A percentile compares a stretch with the other conserved stretches of the same genome.
phyloP scores from a whole-genome alignment of 1,139 yeast genomes.

The Kodamaea alishanica region DNA sequence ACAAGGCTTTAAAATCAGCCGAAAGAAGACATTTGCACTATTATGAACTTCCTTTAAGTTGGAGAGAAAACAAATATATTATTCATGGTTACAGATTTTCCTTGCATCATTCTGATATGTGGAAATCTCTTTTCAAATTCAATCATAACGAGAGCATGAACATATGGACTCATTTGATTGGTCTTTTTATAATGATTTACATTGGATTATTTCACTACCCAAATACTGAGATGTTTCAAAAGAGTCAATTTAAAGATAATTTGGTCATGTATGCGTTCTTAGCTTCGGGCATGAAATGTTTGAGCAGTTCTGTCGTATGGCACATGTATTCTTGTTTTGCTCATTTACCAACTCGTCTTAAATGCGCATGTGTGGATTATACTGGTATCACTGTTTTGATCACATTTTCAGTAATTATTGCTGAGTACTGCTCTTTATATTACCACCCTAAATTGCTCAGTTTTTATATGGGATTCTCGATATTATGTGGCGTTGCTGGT shows the following conservation, averaged over 20 bases:
- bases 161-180: conserved; percentile 88
- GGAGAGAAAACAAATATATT: conserved; percentile 91
- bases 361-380: conserved; percentile 91
- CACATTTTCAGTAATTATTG: conserved; percentile 84
- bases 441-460: conserved; percentile 50
- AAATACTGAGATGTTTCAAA: conserved; percentile 35
- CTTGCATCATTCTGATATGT: conserved; percentile 56
- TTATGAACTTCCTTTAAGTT: conserved; percentile 84
- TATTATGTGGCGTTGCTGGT: conserved; percentile 67
- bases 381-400: conserved; percentile 90
- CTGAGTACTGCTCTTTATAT: conserved; percentile 77
- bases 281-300: conserved; percentile 70
- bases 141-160: conserved; percentile 87
- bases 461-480: conserved; percentile 57
- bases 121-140: conserved; percentile 51
- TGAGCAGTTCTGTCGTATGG: conserved; percentile 80
- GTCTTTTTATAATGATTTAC: conserved; percentile 56
- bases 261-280: conserved; percentile 61
- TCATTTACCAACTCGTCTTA: conserved; percentile 56
- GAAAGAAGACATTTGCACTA: conserved; percentile 57
- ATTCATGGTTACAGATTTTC: conserved; percentile 83
- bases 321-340: conserved; percentile 88
- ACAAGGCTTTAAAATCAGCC: conserved; percentile 56
- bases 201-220: conserved; percentile 65
- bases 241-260: conserved; percentile 46